Conservation (phyloP, 441 rosid genomes). For the Bruguiera hainesii region DNA sequence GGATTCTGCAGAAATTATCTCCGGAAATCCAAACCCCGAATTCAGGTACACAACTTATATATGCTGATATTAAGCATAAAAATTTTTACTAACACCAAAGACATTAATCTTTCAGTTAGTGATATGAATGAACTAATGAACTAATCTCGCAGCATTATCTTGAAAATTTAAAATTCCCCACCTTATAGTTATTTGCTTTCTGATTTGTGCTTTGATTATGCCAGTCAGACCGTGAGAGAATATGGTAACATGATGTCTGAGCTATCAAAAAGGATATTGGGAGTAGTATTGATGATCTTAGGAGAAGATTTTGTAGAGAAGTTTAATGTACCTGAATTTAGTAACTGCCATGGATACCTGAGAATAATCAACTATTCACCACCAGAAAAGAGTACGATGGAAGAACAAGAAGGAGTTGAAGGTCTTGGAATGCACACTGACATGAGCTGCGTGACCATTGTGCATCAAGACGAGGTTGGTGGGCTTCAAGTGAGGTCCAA, state of each 20-base stretch:
- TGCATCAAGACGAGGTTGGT: conserved; percentile 54
- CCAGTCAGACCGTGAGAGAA: conserved; percentile 38
- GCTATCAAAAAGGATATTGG: conserved; percentile 41
- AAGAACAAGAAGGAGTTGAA: conserved; percentile 38
- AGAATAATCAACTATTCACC: conserved; percentile 55
- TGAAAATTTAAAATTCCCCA: too few species aligned
- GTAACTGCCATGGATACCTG: conserved; percentile 50
- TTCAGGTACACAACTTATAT: conserved; percentile 33
- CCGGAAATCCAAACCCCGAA: conserved; percentile 28
- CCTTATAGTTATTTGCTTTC: too few species aligned
- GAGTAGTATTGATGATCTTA: conserved; percentile 35
- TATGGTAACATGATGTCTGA: conserved; percentile 53
- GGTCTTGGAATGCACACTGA: conserved; percentile 69
- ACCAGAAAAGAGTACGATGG: conserved; percentile 17
- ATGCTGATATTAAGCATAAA: too few species aligned
- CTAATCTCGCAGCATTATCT: too few species aligned
- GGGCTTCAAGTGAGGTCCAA: conserved; percentile 55
- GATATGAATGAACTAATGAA: too few species aligned
- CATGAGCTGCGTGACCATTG: conserved; percentile 67
- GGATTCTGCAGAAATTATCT: conserved; percentile 33
- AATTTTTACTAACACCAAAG: too few species aligned
- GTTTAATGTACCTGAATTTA: conserved; percentile 40
- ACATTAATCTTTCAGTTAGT: too few species aligned
- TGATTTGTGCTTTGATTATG: background rate
- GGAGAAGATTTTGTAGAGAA: conserved; percentile 32